These are phyloP conservation scores for Linderina pennispora DNA, from an alignment of 192 early-diverging fungal genomes.

Conservation along the genomic window DNA sequence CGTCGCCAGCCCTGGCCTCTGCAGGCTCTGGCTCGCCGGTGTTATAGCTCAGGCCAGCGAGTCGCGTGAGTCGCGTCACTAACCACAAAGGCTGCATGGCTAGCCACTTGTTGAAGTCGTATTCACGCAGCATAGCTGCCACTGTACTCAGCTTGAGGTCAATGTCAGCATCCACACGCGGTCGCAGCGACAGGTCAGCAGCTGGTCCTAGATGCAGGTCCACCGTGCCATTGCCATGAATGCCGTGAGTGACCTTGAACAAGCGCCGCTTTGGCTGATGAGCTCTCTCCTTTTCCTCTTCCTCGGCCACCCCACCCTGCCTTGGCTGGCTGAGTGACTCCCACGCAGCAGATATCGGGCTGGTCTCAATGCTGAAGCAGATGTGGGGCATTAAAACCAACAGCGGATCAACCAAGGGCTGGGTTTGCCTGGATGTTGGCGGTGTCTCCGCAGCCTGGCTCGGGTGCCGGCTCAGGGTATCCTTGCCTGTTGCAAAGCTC, in stretches of 20 bases:
- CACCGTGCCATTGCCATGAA: conserved; percentile 15
- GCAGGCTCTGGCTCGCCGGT: not conserved
- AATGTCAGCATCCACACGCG: conserved; percentile 18
- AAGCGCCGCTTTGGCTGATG: too few relatives aligned
- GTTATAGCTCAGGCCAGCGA: conserved; percentile 3
- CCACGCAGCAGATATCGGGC: conserved; percentile 29
- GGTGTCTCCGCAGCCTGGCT: too few relatives aligned
- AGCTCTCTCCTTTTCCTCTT: not conserved
- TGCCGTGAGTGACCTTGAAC: conserved; percentile 19
- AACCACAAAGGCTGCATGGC: conserved; percentile 48
- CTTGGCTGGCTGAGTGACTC: conserved; percentile 1
- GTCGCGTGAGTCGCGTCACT: conserved; percentile 11
- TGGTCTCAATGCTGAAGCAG: conserved; percentile 26
- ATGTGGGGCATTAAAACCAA: conserved; percentile 9
- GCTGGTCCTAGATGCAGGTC: conserved; percentile 9
- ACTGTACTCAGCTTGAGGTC: conserved; percentile 20
- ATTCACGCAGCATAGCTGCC: conserved; percentile 24
- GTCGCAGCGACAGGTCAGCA: not conserved
- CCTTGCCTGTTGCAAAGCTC: conserved; percentile 12
- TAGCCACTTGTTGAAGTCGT: conserved; percentile 41
- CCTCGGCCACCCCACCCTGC: not conserved
- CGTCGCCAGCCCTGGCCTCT: not conserved
- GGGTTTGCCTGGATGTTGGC: too few relatives aligned
- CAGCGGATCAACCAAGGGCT: too few relatives aligned
- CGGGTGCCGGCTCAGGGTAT: too few relatives aligned